A percentile compares a stretch with the other conserved stretches of the same genome.
Evolutionary conservation across 257 asterid species (phyloP).

Genomic region (Voacanga thouarsii): DNA sequence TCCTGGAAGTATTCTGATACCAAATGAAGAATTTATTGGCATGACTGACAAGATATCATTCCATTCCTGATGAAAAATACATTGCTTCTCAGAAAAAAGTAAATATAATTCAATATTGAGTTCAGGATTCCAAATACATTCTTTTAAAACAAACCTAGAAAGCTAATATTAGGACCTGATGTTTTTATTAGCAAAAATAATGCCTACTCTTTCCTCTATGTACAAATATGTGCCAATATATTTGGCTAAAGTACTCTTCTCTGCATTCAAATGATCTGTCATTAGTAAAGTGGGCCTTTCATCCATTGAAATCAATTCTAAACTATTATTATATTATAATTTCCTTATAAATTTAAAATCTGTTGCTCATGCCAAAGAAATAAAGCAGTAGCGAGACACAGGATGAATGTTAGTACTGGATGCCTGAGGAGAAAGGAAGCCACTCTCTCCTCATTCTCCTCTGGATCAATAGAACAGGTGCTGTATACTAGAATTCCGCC

Average conservation of each 20-base stretch:
- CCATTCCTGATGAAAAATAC: neutral
- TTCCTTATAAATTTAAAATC: constrained; percentile 1
- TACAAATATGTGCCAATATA: neutral
- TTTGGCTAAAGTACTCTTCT: neutral
- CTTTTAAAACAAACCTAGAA: neutral
- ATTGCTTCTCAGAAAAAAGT: neutral
- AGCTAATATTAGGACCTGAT: neutral
- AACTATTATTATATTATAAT: neutral
- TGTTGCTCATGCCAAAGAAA: neutral
- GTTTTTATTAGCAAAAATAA: neutral
- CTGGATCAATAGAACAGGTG: constrained; percentile 86
- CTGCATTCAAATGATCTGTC: too few relatives aligned
- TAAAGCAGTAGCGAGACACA: neutral
- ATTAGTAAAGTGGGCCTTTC: neutral
- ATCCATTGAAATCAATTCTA: neutral
- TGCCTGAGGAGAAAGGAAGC: constrained; percentile 77
- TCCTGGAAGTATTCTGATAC: neutral
- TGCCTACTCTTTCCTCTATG: neutral
- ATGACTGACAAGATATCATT: neutral
- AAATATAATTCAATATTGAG: neutral
- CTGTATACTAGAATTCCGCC: constrained; percentile 80
- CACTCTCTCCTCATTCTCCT: constrained; percentile 87
- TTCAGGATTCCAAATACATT: neutral
- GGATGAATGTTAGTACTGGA: constrained; percentile 40
- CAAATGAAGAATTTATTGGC: neutral